A percentile compares a stretch with the other conserved stretches of the same genome.
phyloP scores from a whole-genome alignment of 176 grass and related monocot genomes.

The Dactylis glomerata region DNA sequence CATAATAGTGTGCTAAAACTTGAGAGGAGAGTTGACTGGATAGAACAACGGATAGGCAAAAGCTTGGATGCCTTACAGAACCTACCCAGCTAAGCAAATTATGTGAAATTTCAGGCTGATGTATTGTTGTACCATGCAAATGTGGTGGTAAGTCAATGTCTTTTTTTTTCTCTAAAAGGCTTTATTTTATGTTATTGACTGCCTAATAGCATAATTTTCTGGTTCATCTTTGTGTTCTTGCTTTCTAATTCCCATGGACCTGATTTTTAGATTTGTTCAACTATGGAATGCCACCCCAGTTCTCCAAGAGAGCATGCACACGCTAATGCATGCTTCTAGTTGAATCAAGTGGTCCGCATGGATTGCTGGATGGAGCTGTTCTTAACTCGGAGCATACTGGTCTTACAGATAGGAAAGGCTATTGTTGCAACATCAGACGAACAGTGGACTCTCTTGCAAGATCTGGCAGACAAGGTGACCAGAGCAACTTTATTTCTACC shows the following conservation, averaged over 20 bases:
- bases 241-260: not conserved
- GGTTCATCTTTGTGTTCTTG: not conserved
- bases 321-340: slow-evolving; percentile 58
- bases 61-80: slow-evolving; percentile 43
- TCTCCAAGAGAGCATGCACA: slow-evolving; percentile 31
- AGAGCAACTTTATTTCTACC: not conserved
- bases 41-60: slow-evolving; percentile 49
- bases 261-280: slow-evolving; percentile 48
- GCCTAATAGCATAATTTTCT: no score
- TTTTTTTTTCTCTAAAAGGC: not conserved
- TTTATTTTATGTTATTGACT: no score
- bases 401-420: slow-evolving; percentile 44
- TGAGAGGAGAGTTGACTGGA: slow-evolving; percentile 71
- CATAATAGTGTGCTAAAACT: slow-evolving; percentile 65
- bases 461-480: not conserved
- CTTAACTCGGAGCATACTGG: slow-evolving; percentile 48
- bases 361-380: slow-evolving; percentile 49
- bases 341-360: slow-evolving; percentile 48
- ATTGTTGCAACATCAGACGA: not conserved
- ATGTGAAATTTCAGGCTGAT: slow-evolving; percentile 14
- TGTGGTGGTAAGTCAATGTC: not conserved
- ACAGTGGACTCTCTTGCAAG: slow-evolving; percentile 11
- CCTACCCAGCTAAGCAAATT: not conserved
- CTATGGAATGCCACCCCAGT: slow-evolving; percentile 52
- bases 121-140: slow-evolving; percentile 5